A percentile compares a stretch with the other conserved stretches of the same genome.
These are phyloP conservation scores for Dryas alaskensis DNA, from an alignment of 306 rosid species.

Conservation along the genomic window DNA sequence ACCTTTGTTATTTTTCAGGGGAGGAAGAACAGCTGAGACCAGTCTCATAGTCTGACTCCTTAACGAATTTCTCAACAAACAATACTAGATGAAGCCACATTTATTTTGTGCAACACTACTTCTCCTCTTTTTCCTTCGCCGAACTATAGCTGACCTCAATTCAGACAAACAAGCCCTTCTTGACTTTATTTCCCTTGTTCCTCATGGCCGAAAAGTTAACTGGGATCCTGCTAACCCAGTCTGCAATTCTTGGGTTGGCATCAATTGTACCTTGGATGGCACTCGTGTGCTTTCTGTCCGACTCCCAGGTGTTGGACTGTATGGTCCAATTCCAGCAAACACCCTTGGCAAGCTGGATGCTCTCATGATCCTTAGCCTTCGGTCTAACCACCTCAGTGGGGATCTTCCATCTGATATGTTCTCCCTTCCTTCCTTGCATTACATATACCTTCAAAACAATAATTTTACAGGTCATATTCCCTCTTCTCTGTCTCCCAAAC, in stretches of 20 bases:
- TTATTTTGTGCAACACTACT: conserved; percentile 25
- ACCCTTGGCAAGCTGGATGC: conserved; percentile 66
- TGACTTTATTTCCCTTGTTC: conserved; percentile 58
- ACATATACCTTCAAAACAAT: conserved; percentile 62
- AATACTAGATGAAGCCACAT: conserved; percentile 47
- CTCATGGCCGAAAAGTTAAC: conserved; percentile 62
- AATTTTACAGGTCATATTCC: conserved; percentile 64
- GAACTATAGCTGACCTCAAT: conserved; percentile 47
- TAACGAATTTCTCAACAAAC: conserved; percentile 27
- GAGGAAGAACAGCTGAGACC: conserved; percentile 39
- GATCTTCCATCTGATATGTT: conserved; percentile 62
- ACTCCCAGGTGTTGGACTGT: conserved; percentile 67
- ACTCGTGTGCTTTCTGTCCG: conserved; percentile 53
- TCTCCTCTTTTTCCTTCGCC: conserved; percentile 35
- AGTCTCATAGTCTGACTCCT: conserved; percentile 12
- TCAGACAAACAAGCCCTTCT: conserved; percentile 85
- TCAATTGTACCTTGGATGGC: conserved; percentile 49
- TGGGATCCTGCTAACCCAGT: conserved; percentile 60
- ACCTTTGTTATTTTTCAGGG: conserved; percentile 39
- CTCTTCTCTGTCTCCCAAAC: conserved; percentile 42
- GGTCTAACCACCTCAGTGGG: conserved; percentile 66
- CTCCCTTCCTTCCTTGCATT: conserved; percentile 61
- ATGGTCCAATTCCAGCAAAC: conserved; percentile 59
- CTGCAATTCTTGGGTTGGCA: conserved; percentile 78
- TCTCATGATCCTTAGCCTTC: conserved; percentile 66